Evolutionary conservation across 2,329 filamentous ascomycete species (phyloP), one percentile per base, ranked within the genome.

Genomic region (Paecilomyces formosus): DNA sequence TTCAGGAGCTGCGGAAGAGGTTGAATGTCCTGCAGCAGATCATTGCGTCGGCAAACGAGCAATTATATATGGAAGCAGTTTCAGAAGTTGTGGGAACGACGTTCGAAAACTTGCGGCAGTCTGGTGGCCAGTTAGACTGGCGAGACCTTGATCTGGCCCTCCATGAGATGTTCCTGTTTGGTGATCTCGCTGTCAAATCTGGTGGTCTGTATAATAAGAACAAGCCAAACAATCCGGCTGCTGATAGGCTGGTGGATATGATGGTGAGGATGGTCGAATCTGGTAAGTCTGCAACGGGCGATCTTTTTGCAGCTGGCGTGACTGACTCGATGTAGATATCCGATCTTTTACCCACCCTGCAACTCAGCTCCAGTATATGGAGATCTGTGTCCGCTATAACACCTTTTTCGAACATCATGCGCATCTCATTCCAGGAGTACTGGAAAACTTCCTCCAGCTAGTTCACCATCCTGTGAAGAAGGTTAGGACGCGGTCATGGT

Each of bases 221-320:
- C 63, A 87, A 89, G 67, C 90, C 92, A 7, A 90, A 88, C 15
- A 88, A 85, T 57, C 81, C 87, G 51, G 92, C 92, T 54, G 87
- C 90, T 5, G 88, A 93, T 73, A 86, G 90, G 63, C 80, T 99
- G 58, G 85, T 92, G 59, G 87, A 87, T 60, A 96, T 99, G 89
- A 96, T 99, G 89, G 83, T 85, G 66, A 92, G 90, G 77, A 93
- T 99, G 90, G 89, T 97, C 57, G 88, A 94, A 72, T 96, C 91
- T 64, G 88, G 90, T 92, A 80, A 73, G 85, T 75, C 58, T 57
- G 22, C 57, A 24, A 57, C 55, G 60, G 55, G 66, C 72, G 67
- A 75, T 57, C 52, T 39, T 45, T 45, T 8, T 50, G 33, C 12
- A 22, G 9, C 5, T 28, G 39, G 12, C 56, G 50, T 56, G 22